Base-by-base conservation (phyloP, 2,329 filamentous ascomycete genomes). In the Arachnomyces sp. region DNA sequence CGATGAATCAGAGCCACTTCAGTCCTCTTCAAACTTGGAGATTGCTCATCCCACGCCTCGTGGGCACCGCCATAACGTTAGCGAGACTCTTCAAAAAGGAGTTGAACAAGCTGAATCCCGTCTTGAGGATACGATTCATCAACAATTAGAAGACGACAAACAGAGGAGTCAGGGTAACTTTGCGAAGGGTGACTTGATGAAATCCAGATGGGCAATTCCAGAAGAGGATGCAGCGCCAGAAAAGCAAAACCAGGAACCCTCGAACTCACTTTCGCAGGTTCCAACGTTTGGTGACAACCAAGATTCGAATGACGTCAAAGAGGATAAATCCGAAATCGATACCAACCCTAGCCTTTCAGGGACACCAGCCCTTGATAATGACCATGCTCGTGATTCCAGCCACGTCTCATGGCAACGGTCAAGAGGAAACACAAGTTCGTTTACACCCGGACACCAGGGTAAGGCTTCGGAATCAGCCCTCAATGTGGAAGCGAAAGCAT, bases 401-500 rank as follows among this genome's bases (percentile, higher is more conserved):
- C 54, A 59, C 30, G 50, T 48, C 9, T 47, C 55, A 5, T 64
- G 58, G 57, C 61, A 64, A 36, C 55, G 60, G 39, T 35, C 56
- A 13, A 55, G 60, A 37, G 49, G 52, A 14, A 63, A 59, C 41
- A 43, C 45, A 37, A 49, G 48, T 31, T 61, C 60, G 3, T 65
- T 60, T 36, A 47, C 45, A 12, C 65, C 70, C 8, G 76, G 74
- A 47, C 84, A 88, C 54, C 73, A 71, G 13, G 82, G 80, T 56
- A 86, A 83, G 52, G 71, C 80, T 3, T 89, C 72, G 0, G 62
- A 81, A 32, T 86, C 87, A 1, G 89, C 82, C 50, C 75, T 96
- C 51, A 96, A 96, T 53, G 88, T 93, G 21, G 78, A 83, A 46
- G 90, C 90, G 0, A 84, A 88, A 34, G 86, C 92, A 55, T 95